These are phyloP conservation scores for Massariosphaeria phaeospora DNA, from an alignment of 495 filamentous ascomycete genomes.

Conservation along the genomic window DNA sequence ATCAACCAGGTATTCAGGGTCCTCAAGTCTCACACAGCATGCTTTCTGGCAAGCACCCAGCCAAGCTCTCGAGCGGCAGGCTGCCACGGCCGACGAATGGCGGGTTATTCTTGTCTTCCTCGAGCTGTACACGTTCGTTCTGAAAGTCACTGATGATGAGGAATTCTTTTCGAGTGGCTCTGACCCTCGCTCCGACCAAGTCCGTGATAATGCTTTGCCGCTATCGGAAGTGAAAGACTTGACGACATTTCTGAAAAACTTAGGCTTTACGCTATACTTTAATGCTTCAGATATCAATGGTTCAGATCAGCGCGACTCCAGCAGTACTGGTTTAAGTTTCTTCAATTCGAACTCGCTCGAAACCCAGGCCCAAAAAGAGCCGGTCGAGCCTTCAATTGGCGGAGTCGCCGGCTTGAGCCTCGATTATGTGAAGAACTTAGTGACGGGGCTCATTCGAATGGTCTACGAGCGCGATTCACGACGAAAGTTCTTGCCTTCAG, in stretches of 20 bases:
- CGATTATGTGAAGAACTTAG: slow-evolving; percentile 70
- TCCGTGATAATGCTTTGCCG: slow-evolving; percentile 61
- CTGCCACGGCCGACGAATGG: slow-evolving; percentile 66
- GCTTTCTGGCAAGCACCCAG: slow-evolving; percentile 19
- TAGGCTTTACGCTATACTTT: slow-evolving; percentile 89
- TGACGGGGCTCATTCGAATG: slow-evolving; percentile 78
- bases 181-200: slow-evolving; percentile 32
- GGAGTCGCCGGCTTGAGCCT: slow-evolving; percentile 68
- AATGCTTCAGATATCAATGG: slow-evolving; percentile 64
- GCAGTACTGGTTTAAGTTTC: slow-evolving; percentile 48
- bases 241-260: slow-evolving; percentile 80
- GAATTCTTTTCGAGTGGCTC: slow-evolving; percentile 56
- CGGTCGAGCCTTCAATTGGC: slow-evolving; percentile 44
- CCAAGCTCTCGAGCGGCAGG: slow-evolving; percentile 10
- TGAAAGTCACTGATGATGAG: slow-evolving; percentile 91
- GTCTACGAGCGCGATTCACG: slow-evolving; percentile 93
- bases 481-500: slow-evolving; percentile 69
- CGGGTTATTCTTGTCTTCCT: slow-evolving; percentile 83
- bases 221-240: slow-evolving; percentile 67
- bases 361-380: slow-evolving; percentile 15
- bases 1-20: not conserved
- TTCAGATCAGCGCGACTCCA: slow-evolving; percentile 45
- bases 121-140: slow-evolving; percentile 86
- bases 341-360: slow-evolving; percentile 46
- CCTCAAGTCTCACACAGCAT: slow-evolving; percentile 3